Evolutionary conservation across 2,329 filamentous ascomycete species (phyloP).

Genomic region (Lachnellula suecica): DNA sequence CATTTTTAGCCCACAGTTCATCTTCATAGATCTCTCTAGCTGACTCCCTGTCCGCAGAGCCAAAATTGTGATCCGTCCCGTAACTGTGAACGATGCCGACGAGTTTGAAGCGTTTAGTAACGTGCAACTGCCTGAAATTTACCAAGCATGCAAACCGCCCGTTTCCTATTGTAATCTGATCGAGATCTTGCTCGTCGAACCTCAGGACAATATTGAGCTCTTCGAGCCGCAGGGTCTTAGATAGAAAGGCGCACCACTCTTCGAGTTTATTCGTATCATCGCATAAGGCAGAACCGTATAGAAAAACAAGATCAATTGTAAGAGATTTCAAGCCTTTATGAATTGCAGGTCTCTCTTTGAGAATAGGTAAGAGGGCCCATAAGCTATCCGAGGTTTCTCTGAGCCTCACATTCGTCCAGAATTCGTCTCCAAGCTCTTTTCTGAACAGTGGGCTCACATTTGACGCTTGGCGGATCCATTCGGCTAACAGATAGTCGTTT

Average conservation of each 20-base stretch:
- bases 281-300: rapidly evolving
- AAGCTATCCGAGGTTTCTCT: neutral
- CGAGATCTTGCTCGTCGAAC: neutral
- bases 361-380: neutral
- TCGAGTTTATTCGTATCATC: neutral
- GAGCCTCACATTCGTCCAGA: neutral
- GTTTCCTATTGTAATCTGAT: neutral
- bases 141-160: neutral
- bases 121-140: neutral
- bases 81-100: neutral
- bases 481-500: neutral
- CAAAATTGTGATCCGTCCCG: neutral
- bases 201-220: neutral
- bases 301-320: neutral
- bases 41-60: neutral
- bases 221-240: neutral
- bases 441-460: neutral
- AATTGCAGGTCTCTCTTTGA: neutral
- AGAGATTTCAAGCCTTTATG: neutral
- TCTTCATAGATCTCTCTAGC: neutral
- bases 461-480: neutral
- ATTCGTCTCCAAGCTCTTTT: neutral
- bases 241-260: neutral
- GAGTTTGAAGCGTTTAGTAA: neutral
- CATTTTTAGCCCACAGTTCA: neutral